Base-by-base conservation (phyloP, 495 filamentous ascomycete genomes). In the Filosporella fistucella region DNA sequence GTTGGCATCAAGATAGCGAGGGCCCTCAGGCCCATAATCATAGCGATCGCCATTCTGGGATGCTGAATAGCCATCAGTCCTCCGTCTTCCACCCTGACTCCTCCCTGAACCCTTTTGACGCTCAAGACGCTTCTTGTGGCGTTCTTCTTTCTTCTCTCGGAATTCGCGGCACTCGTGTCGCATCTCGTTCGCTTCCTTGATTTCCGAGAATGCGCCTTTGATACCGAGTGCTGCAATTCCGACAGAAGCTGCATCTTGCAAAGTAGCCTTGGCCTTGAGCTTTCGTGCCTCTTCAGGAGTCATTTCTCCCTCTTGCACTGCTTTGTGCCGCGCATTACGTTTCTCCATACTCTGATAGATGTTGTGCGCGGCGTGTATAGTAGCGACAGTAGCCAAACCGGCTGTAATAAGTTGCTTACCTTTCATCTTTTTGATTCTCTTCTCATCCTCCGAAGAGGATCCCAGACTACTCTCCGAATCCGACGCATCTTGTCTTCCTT, bases 181-280 rank as follows among this genome's bases (percentile, higher is more conserved):
- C 58, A 82, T 71, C 63, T 84, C 74, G 29, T 78, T 72, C 52
- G 52, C 56, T 26, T 59, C 56, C 46, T 59, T 59, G 49, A 59
- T 57, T 62, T 91, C 87, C 3, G 75, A 75, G 53, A 89, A 72
- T 33, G 88, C 89, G 26, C 85, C 82, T 66, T 89, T 90, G 72
- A 95, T 85, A 60, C 90, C 88, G 25, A 94, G 70, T 2, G 86
- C 88, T 11, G 89, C 89, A 40, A 96, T 84, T 53, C 89, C 88
- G 1, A 95, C 70, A 28, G 84, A 84, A 2, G 88, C 83, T 10
- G 81, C 80, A 62, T 94, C 88, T 61, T 85, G 77, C 40, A 89
- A 53, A 45, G 84, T 72, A 14, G 84, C 84, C 63, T 87, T 94
- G 10, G 79, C 76, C 59, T 85, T 85, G 45, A 81, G 70, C 64